Percentiles rank a stretch among this genome's conserved stretches.
phyloP scores from a whole-genome alignment of 306 rosid genomes.

The Abrus precatorius region DNA sequence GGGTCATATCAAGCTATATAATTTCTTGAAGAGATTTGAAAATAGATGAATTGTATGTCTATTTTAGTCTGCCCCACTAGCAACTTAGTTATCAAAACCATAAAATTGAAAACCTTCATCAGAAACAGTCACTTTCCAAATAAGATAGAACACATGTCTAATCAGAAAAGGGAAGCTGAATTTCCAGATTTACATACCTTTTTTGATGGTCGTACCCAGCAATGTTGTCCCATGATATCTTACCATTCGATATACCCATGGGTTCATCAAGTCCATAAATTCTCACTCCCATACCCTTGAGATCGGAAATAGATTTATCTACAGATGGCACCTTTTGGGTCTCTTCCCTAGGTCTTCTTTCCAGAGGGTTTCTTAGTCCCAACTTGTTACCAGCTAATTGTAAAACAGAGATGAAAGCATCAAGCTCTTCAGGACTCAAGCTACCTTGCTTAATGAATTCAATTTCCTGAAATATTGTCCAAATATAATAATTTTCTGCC shows the following conservation, averaged over 20 bases:
- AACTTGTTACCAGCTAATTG: slow-evolving; percentile 75
- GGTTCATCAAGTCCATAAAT: slow-evolving; percentile 75
- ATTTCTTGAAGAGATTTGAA: neutral
- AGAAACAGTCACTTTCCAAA: slow-evolving; percentile 26
- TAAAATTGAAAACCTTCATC: slow-evolving; percentile 9
- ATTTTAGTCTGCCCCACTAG: slow-evolving; percentile 4
- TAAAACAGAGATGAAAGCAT: slow-evolving; percentile 79
- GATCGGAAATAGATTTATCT: slow-evolving; percentile 73
- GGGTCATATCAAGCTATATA: slow-evolving; percentile 19
- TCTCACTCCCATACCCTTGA: slow-evolving; percentile 91
- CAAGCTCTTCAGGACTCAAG: slow-evolving; percentile 76
- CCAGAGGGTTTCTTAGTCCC: slow-evolving; percentile 57
- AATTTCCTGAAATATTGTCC: slow-evolving; percentile 77
- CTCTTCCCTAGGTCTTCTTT: slow-evolving; percentile 63
- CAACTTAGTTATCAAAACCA: slow-evolving; percentile 17
- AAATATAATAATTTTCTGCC: slow-evolving; percentile 12
- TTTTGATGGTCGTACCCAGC: slow-evolving; percentile 94
- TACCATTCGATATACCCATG: slow-evolving; percentile 50
- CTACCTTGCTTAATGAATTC: slow-evolving; percentile 82
- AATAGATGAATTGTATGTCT: neutral
- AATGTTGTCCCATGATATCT: slow-evolving; percentile 85
- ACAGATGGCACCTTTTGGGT: slow-evolving; percentile 59
- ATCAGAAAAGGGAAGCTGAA: slow-evolving; percentile 7
- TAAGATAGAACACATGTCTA: slow-evolving; percentile 22
- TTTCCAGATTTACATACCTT: slow-evolving; percentile 59